phyloP scores from a whole-genome alignment of 2,329 filamentous ascomycete species.

The Pseudonectria foliicola region DNA sequence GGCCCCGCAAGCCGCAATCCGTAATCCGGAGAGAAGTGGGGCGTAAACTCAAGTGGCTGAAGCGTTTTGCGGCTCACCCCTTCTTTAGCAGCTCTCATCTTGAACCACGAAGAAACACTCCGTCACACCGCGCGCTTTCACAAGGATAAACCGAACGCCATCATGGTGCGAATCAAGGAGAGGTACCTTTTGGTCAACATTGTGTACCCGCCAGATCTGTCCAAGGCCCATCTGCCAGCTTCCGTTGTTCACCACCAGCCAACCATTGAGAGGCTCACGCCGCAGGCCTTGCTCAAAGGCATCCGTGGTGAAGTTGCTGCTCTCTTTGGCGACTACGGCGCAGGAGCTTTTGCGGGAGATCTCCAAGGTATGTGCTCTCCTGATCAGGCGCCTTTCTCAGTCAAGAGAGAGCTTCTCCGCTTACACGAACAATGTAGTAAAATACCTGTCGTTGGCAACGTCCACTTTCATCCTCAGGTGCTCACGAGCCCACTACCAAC shows the following conservation, averaged over 20 bases:
- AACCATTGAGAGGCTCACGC: constrained; percentile 63
- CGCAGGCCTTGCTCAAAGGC: constrained; percentile 57
- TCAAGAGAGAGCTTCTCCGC: not conserved
- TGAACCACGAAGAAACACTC: too few relatives aligned
- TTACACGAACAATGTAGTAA: constrained; percentile 48
- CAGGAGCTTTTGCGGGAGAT: constrained; percentile 63
- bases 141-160: not conserved
- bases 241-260: constrained; percentile 72
- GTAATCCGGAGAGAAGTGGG: not conserved
- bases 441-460: constrained; percentile 87
- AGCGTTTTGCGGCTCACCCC: constrained; percentile 1
- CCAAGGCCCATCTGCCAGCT: constrained; percentile 40
- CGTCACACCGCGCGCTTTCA: too few relatives aligned
- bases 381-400: too few relatives aligned
- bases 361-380: constrained; percentile 51
- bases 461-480: constrained; percentile 89
- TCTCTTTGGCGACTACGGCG: constrained; percentile 84
- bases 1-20: too few relatives aligned
- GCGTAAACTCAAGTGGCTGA: not conserved
- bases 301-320: constrained; percentile 64
- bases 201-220: constrained; percentile 63
- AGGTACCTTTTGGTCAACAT: constrained; percentile 94
- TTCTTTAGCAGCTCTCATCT: constrained; percentile 7
- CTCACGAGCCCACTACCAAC: constrained; percentile 71
- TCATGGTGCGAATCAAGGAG: constrained; percentile 93